phyloP scores from a whole-genome alignment of 352 stramenopile species.

The Phytophthora cajani region DNA sequence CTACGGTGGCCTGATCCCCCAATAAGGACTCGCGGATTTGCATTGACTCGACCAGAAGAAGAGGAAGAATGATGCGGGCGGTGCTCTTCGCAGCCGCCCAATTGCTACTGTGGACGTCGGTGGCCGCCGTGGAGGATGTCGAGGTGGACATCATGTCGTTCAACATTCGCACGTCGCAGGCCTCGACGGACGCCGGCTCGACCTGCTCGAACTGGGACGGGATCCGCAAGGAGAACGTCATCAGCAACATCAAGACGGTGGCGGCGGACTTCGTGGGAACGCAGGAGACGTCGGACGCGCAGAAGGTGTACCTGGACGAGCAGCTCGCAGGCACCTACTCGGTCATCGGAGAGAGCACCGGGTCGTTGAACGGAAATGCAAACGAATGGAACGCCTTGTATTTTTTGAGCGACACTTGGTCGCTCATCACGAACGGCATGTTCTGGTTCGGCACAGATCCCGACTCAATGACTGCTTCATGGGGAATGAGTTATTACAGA shows the following conservation, averaged over 20 bases:
- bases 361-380: constrained; percentile 66
- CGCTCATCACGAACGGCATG: constrained; percentile 59
- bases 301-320: constrained; percentile 67
- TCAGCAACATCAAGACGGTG: constrained; percentile 59
- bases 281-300: constrained; percentile 81
- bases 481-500: constrained; percentile 79
- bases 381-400: constrained; percentile 46
- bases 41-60: background rate
- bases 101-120: constrained; percentile 10
- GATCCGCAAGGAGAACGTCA: constrained; percentile 68
- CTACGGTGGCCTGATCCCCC: background rate
- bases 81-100: constrained; percentile 34
- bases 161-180: constrained; percentile 79
- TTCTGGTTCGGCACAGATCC: constrained; percentile 76
- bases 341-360: constrained; percentile 64
- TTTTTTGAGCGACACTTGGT: constrained; percentile 47
- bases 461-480: constrained; percentile 54
- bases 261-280: constrained; percentile 79
- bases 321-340: constrained; percentile 61
- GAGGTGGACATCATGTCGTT: constrained; percentile 76
- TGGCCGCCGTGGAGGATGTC: constrained; percentile 44
- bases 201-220: constrained; percentile 72
- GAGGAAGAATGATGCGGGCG: constrained; percentile 20
- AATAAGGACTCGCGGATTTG: constrained; percentile 17
- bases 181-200: constrained; percentile 42